Percentiles rank a stretch among this genome's conserved stretches.
Conservation (phyloP, 2,329 filamentous ascomycete species). For the Fusarium globosum region DNA sequence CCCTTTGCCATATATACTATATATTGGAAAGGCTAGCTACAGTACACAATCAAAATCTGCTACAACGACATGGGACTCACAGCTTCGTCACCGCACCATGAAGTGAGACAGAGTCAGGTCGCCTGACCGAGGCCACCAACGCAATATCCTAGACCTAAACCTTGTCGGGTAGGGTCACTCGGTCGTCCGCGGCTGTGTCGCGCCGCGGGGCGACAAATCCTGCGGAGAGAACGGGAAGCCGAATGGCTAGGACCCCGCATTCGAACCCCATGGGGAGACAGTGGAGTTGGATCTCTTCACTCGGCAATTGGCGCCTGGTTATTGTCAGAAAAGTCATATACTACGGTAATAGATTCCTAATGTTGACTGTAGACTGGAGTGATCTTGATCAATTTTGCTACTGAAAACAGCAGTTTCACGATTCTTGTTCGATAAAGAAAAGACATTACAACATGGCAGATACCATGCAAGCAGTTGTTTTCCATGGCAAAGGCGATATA, state of each 20-base stretch:
- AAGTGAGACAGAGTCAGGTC: neutral
- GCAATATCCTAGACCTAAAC: no score
- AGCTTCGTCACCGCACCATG: neutral
- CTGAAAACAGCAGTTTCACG: no score
- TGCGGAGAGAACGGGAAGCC: neutral
- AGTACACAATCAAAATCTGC: no score
- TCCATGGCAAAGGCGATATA: neutral
- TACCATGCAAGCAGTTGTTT: neutral
- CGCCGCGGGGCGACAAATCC: neutral
- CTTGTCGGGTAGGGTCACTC: rapidly evolving
- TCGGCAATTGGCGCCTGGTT: neutral
- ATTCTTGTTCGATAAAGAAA: no score
- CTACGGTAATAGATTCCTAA: no score
- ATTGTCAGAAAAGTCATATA: neutral
- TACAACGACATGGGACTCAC: no score
- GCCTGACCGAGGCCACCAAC: neutral
- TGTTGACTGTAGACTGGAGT: rapidly evolving
- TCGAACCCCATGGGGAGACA: neutral
- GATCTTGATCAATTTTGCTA: rapidly evolving
- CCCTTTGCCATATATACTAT: neutral
- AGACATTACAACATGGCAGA: neutral
- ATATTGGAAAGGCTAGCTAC: no score
- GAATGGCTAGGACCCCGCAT: neutral
- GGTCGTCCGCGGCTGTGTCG: neutral
- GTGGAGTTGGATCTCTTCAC: no score